Conservation (phyloP, 805 yeast species). For the Maudiozyma bulderi region DNA sequence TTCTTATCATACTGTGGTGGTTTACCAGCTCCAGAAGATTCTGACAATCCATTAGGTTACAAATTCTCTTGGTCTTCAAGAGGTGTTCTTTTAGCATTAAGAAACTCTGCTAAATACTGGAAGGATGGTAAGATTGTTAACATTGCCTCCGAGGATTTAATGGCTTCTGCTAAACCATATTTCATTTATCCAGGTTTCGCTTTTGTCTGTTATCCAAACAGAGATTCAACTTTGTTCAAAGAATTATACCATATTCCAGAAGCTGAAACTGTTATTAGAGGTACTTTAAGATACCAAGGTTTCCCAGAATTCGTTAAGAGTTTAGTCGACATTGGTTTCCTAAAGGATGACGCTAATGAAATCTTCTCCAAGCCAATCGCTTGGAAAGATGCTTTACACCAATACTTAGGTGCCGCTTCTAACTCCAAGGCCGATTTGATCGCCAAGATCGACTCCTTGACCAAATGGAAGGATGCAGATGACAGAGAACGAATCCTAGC, state of each 20-base stretch:
- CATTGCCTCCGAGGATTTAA: constrained; percentile 80
- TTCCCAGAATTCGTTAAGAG: constrained; percentile 97
- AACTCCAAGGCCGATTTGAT: constrained; percentile 62
- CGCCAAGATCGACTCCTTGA: constrained; percentile 64
- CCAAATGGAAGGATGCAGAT: constrained; percentile 69
- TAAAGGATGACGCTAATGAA: constrained; percentile 63
- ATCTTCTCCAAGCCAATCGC: constrained; percentile 49
- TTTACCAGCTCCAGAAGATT: constrained; percentile 94
- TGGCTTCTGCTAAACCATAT: constrained; percentile 93
- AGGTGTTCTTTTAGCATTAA: constrained; percentile 91
- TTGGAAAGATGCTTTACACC: constrained; percentile 84
- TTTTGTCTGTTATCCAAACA: constrained; percentile 92
- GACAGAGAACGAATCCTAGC: constrained; percentile 79
- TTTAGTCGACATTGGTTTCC: constrained; percentile 86
- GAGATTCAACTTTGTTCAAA: constrained; percentile 91
- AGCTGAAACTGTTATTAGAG: constrained; percentile 94
- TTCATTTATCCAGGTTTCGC: constrained; percentile 93
- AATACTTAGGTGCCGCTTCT: constrained; percentile 66
- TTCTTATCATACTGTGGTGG: constrained; percentile 98
- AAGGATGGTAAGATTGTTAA: constrained; percentile 73
- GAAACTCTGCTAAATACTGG: constrained; percentile 88
- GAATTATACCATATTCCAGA: constrained; percentile 92
- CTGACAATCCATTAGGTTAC: constrained; percentile 97
- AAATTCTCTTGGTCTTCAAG: constrained; percentile 99
- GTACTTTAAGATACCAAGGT: constrained; percentile 95